These are phyloP conservation scores for Pecoramyces ruminantium DNA, from an alignment of 192 early-diverging fungal species.

Conservation along the genomic window DNA sequence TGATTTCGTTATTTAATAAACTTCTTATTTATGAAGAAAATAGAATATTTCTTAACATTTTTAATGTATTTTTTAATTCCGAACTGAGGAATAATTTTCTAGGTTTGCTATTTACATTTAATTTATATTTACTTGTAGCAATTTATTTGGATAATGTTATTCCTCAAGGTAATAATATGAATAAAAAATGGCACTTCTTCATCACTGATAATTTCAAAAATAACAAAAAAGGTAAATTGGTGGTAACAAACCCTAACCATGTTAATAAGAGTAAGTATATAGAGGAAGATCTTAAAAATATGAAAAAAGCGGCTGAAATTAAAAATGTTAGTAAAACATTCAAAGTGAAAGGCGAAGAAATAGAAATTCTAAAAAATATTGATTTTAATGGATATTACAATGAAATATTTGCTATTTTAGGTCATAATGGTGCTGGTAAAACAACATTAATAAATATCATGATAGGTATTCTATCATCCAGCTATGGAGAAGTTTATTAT, in stretches of 20 bases:
- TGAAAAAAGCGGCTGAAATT: not conserved
- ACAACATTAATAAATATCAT: not conserved
- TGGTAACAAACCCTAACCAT: no score
- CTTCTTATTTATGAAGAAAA: not conserved
- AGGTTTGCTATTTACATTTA: not conserved
- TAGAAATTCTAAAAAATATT: not conserved
- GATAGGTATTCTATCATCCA: not conserved
- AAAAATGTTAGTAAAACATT: not conserved
- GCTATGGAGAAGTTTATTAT: not conserved
- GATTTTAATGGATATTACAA: not conserved
- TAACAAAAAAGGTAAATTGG: not conserved
- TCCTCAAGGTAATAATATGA: not conserved
- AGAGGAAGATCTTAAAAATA: not conserved
- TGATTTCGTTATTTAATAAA: not conserved
- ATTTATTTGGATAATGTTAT: not conserved
- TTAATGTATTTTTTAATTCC: not conserved
- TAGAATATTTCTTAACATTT: not conserved
- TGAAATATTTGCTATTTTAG: not conserved
- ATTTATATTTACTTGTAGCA: not conserved
- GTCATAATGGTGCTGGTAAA: not conserved
- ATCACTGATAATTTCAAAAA: not conserved
- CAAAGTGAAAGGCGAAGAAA: not conserved
- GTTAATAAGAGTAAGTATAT: not conserved
- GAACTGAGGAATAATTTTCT: not conserved
- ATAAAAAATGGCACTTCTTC: not conserved